phyloP scores from a whole-genome alignment of 345 rosid species.

The Lagerstroemia speciosa region DNA sequence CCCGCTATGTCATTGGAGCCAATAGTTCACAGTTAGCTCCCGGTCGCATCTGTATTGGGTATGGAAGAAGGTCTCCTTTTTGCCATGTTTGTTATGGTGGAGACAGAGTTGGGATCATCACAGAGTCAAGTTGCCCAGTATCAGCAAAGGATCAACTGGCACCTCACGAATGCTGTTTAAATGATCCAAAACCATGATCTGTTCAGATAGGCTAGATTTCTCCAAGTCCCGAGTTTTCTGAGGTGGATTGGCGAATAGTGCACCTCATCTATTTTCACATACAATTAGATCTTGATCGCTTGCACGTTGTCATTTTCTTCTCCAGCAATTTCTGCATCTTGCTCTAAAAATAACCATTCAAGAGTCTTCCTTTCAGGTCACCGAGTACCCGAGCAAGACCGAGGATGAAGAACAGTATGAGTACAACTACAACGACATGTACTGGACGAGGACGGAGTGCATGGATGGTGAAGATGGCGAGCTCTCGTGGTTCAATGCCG shows the following conservation, averaged over 20 bases:
- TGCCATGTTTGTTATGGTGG: too few species aligned
- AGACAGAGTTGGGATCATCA: too few species aligned
- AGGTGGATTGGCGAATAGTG: not conserved
- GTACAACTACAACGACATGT: conserved; percentile 18
- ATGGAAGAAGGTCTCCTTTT: too few species aligned
- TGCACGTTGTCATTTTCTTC: too few species aligned
- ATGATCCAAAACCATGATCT: not conserved
- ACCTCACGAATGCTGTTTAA: not conserved
- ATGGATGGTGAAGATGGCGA: conserved; percentile 77
- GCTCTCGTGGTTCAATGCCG: conserved; percentile 93
- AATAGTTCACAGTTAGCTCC: too few species aligned
- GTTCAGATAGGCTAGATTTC: not conserved
- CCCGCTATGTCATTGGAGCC: too few species aligned
- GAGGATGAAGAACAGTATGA: conserved; percentile 62
- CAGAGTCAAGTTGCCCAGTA: too few species aligned
- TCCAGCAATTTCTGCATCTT: too few species aligned
- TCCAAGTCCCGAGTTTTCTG: not conserved
- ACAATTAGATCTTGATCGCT: too few species aligned
- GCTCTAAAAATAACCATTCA: not conserved
- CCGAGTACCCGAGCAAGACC: conserved; percentile 38
- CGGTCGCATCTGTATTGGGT: too few species aligned
- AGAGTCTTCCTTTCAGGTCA: conserved; percentile 33
- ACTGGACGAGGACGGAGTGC: conserved; percentile 56
- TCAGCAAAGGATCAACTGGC: too few species aligned
- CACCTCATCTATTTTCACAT: not conserved